Evolutionary conservation across 176 grass and related monocot species (phyloP).

Genomic region (Paspalum vaginatum): DNA sequence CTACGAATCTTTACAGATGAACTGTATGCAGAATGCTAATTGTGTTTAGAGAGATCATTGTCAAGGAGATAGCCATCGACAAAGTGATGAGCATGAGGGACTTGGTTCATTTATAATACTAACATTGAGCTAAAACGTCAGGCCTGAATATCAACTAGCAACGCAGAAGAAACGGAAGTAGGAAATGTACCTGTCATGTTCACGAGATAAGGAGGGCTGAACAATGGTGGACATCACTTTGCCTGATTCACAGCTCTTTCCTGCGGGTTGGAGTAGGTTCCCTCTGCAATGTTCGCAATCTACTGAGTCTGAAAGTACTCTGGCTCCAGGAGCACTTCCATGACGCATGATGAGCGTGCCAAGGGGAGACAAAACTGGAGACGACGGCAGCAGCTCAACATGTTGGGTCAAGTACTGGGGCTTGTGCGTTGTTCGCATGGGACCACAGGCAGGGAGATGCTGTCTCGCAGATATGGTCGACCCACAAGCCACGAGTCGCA

Average conservation of each 20-base stretch:
- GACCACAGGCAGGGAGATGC: conserved; percentile 51
- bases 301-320: conserved; percentile 42
- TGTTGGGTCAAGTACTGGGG: conserved; percentile 39
- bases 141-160: neutral
- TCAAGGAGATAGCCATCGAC: neutral
- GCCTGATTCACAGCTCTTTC: conserved; percentile 31
- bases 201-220: conserved; percentile 32
- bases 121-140: neutral
- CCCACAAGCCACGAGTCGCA: conserved; percentile 69
- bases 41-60: neutral
- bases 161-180: neutral
- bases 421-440: conserved; percentile 47
- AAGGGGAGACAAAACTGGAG: conserved; percentile 56
- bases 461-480: conserved; percentile 51
- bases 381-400: conserved; percentile 51
- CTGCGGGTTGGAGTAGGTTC: conserved; percentile 30
- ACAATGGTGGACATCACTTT: conserved; percentile 1
- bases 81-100: neutral
- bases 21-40: neutral
- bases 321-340: neutral
- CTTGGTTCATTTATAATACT: neutral
- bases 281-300: conserved; percentile 27
- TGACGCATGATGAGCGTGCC: conserved; percentile 32
- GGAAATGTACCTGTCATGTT: conserved; percentile 48
- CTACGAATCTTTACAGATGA: neutral